Percentiles rank a stretch among this genome's conserved stretches.
Conservation (phyloP, 2,329 filamentous ascomycete genomes). For the Arthroderma uncinatum region DNA sequence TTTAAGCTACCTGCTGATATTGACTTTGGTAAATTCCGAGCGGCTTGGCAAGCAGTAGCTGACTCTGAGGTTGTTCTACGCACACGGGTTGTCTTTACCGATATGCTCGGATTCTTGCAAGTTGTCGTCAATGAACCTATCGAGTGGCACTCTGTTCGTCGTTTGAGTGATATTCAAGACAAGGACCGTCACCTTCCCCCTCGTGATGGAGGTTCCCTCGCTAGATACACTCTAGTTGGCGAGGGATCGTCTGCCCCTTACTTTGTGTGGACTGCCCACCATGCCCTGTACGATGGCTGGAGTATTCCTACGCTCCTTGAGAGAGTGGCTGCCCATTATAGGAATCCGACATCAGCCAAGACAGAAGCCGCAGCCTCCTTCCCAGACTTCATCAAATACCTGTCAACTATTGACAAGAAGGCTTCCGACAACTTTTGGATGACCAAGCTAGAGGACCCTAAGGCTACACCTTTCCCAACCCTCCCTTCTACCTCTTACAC, state of each 20-base stretch:
- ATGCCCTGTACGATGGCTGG: slow-evolving; percentile 35
- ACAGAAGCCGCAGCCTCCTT: slow-evolving; percentile 12
- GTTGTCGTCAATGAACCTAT: slow-evolving; percentile 20
- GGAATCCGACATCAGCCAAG: neutral
- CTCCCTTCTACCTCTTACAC: slow-evolving; percentile 12
- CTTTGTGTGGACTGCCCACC: slow-evolving; percentile 34
- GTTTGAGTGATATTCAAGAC: slow-evolving; percentile 9
- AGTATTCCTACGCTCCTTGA: slow-evolving; percentile 17
- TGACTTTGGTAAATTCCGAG: slow-evolving; percentile 27
- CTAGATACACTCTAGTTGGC: slow-evolving; percentile 17
- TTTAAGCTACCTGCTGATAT: slow-evolving; percentile 23
- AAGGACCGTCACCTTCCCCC: slow-evolving; percentile 11
- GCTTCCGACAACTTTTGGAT: slow-evolving; percentile 15
- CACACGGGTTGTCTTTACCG: slow-evolving; percentile 28
- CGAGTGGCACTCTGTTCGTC: slow-evolving; percentile 15
- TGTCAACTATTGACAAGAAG: slow-evolving; percentile 11
- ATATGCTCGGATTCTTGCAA: slow-evolving; percentile 20
- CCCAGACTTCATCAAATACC: slow-evolving; percentile 19
- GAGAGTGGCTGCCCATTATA: slow-evolving; percentile 14
- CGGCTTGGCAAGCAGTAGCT: slow-evolving; percentile 30
- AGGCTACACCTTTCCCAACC: slow-evolving; percentile 11
- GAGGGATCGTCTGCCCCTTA: slow-evolving; percentile 13
- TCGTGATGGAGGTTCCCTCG: slow-evolving; percentile 25
- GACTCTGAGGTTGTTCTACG: slow-evolving; percentile 30
- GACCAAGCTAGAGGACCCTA: slow-evolving; percentile 12